phyloP scores from a whole-genome alignment of 2,329 filamentous ascomycete species.

The Cytospora chrysosperma region DNA sequence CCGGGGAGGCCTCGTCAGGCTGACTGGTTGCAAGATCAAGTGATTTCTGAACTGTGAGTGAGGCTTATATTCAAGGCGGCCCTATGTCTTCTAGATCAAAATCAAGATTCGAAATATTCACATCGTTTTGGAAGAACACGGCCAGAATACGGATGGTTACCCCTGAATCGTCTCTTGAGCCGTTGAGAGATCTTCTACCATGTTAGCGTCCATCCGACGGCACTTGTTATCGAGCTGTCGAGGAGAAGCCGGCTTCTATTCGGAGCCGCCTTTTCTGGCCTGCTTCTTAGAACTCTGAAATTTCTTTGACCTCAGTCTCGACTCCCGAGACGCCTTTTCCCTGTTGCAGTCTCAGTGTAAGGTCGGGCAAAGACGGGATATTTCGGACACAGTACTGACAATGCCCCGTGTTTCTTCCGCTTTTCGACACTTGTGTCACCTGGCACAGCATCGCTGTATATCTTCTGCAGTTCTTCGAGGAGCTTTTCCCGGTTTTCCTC shows the following conservation, averaged over 20 bases:
- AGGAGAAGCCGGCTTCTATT: neutral
- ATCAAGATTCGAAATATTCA: neutral
- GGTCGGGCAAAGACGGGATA: neutral
- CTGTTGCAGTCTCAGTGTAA: constrained; percentile 34
- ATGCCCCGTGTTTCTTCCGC: constrained; percentile 46
- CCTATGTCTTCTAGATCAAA: neutral
- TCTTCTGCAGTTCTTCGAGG: constrained; percentile 45
- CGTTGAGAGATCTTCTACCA: constrained; percentile 17
- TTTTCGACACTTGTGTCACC: constrained; percentile 46
- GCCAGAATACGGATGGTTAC: neutral
- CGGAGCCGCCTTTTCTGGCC: constrained; percentile 12
- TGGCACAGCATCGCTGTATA: constrained; percentile 49
- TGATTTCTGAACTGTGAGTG: too few species aligned
- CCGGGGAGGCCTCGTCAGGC: neutral
- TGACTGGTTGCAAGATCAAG: neutral
- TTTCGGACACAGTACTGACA: constrained; percentile 38
- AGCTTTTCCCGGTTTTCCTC: constrained; percentile 53
- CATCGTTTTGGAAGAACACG: neutral
- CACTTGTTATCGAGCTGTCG: neutral
- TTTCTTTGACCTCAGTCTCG: constrained; percentile 49
- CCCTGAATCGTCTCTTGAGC: constrained; percentile 1
- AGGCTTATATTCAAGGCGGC: too few species aligned
- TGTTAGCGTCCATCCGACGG: constrained; percentile 5
- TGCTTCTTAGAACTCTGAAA: constrained; percentile 49
- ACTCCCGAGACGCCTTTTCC: constrained; percentile 45